Conservation (phyloP, 2,329 filamentous ascomycete genomes). For the Falciphora oryzae region DNA sequence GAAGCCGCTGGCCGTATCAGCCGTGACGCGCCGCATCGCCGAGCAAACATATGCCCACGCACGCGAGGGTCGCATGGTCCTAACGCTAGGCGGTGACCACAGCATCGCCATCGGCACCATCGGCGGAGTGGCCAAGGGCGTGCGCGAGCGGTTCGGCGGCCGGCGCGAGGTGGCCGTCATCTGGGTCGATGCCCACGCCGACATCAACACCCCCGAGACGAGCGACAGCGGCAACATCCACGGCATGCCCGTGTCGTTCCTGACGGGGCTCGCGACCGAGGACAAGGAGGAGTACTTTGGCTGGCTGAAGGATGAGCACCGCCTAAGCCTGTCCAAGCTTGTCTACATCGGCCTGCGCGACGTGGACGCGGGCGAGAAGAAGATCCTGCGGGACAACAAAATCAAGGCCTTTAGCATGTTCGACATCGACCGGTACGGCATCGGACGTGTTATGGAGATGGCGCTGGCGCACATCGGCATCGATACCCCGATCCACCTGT, state of each 20-base stretch:
- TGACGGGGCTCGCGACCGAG: slow-evolving; percentile 77
- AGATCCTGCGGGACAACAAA: slow-evolving; percentile 76
- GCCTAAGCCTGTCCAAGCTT: slow-evolving; percentile 69
- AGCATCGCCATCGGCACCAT: slow-evolving; percentile 93
- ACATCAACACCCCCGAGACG: slow-evolving; percentile 94
- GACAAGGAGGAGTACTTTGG: slow-evolving; percentile 77
- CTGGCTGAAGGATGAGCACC: slow-evolving; percentile 73
- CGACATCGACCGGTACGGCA: slow-evolving; percentile 90
- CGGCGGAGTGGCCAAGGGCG: slow-evolving; percentile 78
- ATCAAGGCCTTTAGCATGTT: slow-evolving; percentile 99
- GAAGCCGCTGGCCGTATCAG: slow-evolving; percentile 79
- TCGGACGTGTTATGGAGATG: slow-evolving; percentile 96
- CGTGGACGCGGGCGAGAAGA: slow-evolving; percentile 91
- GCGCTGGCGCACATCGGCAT: slow-evolving; percentile 91
- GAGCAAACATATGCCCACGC: slow-evolving; percentile 86
- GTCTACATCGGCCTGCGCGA: slow-evolving; percentile 96
- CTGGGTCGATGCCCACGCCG: slow-evolving; percentile 97
- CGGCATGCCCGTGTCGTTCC: slow-evolving; percentile 93
- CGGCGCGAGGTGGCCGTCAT: slow-evolving; percentile 81
- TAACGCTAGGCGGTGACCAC: slow-evolving; percentile 95
- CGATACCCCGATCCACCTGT: slow-evolving; percentile 94
- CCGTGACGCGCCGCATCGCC: slow-evolving; percentile 74
- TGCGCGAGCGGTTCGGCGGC: slow-evolving; percentile 68
- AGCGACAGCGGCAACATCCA: slow-evolving; percentile 91
- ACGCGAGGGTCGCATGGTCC: slow-evolving; percentile 72